Evolutionary conservation across 257 asterid species (phyloP).

Genomic region (Ophiorrhiza pumila): DNA sequence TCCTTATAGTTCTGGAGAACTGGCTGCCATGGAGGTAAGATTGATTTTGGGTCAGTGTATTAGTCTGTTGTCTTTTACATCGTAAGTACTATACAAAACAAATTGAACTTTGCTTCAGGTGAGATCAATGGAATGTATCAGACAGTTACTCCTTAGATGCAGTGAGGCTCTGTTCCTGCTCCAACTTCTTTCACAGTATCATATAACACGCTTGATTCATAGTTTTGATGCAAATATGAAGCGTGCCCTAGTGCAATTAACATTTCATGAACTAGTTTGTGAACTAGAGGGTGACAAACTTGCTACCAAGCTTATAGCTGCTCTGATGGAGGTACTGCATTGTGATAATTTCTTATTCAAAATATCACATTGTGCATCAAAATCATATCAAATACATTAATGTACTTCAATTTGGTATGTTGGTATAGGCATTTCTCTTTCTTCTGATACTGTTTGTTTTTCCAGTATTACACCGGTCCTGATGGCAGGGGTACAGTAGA

Average conservation of each 20-base stretch:
- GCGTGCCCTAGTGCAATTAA: slow-evolving; percentile 66
- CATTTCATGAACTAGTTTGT: slow-evolving; percentile 88
- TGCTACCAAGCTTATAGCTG: slow-evolving; percentile 83
- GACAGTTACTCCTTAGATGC: slow-evolving; percentile 93
- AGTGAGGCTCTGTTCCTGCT: slow-evolving; percentile 82
- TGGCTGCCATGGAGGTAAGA: slow-evolving; percentile 97
- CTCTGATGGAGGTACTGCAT: slow-evolving; percentile 81
- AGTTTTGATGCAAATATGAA: slow-evolving; percentile 61
- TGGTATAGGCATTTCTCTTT: slow-evolving; percentile 24
- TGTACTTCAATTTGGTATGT: not conserved
- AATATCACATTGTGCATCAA: not conserved
- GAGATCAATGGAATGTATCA: slow-evolving; percentile 92
- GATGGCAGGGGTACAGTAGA: slow-evolving; percentile 98
- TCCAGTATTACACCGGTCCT: slow-evolving; percentile 95
- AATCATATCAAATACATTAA: not conserved
- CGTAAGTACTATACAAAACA: slow-evolving; percentile 15
- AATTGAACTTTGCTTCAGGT: slow-evolving; percentile 51
- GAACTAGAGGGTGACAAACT: slow-evolving; percentile 82
- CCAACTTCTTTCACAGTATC: slow-evolving; percentile 84
- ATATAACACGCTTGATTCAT: slow-evolving; percentile 68
- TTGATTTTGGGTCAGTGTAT: slow-evolving; percentile 14
- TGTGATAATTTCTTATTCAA: not conserved
- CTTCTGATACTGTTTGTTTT: slow-evolving; percentile 28
- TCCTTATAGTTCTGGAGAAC: slow-evolving; percentile 82
- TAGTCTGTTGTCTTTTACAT: slow-evolving; percentile 11